Base-by-base conservation (phyloP, 768 basidiomycete species). In the Clathrus columnatus region DNA sequence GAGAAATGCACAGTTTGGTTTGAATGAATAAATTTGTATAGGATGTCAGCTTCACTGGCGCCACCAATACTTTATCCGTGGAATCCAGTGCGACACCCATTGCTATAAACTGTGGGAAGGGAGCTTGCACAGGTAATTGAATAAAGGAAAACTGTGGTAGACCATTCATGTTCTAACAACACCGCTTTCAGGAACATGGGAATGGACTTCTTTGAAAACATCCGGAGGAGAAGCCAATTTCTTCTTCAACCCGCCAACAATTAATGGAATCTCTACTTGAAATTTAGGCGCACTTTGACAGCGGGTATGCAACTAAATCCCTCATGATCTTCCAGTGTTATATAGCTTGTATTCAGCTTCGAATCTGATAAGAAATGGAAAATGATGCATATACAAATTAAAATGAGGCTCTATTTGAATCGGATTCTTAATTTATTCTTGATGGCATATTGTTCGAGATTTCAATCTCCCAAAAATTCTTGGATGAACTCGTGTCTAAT, bases 41-140 rank as follows among this genome's bases (percentile, higher is more conserved):
- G 77, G 72, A 69, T 58, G 67, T 85, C 60, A 77, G 70, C 61
- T 83, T 84, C 62, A 61, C 65, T 46, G 63, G 62, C 7, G 65
- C 69, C 0, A 64, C 65, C 42, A 81, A 72, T 32, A 70, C 66
- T 0, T 64, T 85, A 47, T 59, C 67, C 0, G 78, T 83, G 21
- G 61, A 48, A 26, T 69, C 65, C 51, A 63, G 63, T 23, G 83
- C 79, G 2, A 56, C 73, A 52, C 70, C 65, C 45, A 74, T 80
- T 42, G 76, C 75, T 10, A 73, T 83, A 3, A 76, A 83, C 62
- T 85, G 83, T 60, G 83, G 82, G 47, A 26, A 32, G 2, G 73
- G 71, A 1, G 67, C 77, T 26, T 84, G 81, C 66, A 69, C 64
- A 26, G 80, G 80, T 78, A 44, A 4, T n/a, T 36, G 10, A 11